Base-by-base conservation (phyloP, 139 green algal species). In the Prasinococcaceae sp. region DNA sequence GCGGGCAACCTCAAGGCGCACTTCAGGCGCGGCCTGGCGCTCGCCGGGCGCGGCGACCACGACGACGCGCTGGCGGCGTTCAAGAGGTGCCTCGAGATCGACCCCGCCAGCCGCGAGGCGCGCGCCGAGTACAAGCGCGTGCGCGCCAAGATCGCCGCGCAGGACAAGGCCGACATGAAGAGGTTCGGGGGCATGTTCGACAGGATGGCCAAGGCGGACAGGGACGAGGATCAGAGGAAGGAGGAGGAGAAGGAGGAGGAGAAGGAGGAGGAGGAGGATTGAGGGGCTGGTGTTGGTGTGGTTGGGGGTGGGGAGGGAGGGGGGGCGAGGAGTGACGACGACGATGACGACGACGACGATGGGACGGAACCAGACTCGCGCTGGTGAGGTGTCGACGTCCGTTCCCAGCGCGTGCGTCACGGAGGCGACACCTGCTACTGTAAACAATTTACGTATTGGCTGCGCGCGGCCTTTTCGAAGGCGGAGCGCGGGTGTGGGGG, bases 1-100 rank as follows among this genome's bases (percentile, higher is more conserved):
- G 17, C 58, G 17, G n/a, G 23, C 51, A 93, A 94, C 66, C 69
- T 90, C 40, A 98, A 98, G 75, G 90, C 83, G 9, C 75, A 94
- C 43, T 98, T 85, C 72, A 66, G 88, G 29, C 56, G 84, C 0
- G 84, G 88, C 0, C 88, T 95, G 50, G 76, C 77, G 47, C 9
- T 17, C 24, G 47, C 42, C 20, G 43, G 29, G 36, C 44, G 48
- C 36, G 43, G 57, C 12, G 85, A 94, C 44, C 79, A 75, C 36
- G 58, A 90, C 6, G 85, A 94, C 50, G 38, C 49, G 8, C 12
- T 37, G 29, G 16, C 16, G 12, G 41, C 38, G 16, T 17, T 64
- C 2, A 55, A 55, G 30, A 56, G 79, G 80, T 8, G 77, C 83
- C 56, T 83, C 42, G 55, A 73, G 43, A 37, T 50, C 17, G 74